Conservation (phyloP, 228 moss, liverwort and hornwort species). For the Sphagnum fallax region DNA sequence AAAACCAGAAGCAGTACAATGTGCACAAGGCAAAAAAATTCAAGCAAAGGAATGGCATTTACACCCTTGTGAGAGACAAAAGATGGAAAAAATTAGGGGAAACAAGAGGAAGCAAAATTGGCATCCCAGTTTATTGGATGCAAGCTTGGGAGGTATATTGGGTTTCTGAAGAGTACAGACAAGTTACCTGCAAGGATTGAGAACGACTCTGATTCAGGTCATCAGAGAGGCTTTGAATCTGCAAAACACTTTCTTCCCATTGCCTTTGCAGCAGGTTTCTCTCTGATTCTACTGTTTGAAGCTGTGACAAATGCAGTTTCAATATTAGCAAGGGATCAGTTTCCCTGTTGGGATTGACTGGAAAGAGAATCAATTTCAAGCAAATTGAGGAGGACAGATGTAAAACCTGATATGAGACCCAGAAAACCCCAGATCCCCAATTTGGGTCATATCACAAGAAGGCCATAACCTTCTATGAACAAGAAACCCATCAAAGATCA, state of each 20-base stretch:
- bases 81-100: slow-evolving; percentile 6
- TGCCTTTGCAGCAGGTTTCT: slow-evolving; percentile 36
- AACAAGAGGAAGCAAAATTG: neutral
- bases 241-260: slow-evolving; percentile 38
- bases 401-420: neutral
- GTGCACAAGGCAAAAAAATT: neutral
- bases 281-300: slow-evolving; percentile 51
- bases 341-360: neutral
- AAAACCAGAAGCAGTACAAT: neutral
- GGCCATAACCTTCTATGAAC: too few species aligned
- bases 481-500: too few species aligned
- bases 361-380: neutral
- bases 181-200: slow-evolving; percentile 42
- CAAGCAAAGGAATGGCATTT: neutral
- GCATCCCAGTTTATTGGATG: neutral
- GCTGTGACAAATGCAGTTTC: slow-evolving; percentile 14
- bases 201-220: slow-evolving; percentile 40
- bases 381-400: neutral
- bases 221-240: slow-evolving; percentile 29
- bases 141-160: neutral
- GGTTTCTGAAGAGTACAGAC: neutral
- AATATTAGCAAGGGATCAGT: neutral
- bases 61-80: slow-evolving; percentile 4
- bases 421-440: neutral
- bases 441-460: too few species aligned